A percentile compares a stretch with the other conserved stretches of the same genome.
Evolutionary conservation across 2,329 filamentous ascomycete genomes (phyloP).

Genomic region (Fusarium humuli): DNA sequence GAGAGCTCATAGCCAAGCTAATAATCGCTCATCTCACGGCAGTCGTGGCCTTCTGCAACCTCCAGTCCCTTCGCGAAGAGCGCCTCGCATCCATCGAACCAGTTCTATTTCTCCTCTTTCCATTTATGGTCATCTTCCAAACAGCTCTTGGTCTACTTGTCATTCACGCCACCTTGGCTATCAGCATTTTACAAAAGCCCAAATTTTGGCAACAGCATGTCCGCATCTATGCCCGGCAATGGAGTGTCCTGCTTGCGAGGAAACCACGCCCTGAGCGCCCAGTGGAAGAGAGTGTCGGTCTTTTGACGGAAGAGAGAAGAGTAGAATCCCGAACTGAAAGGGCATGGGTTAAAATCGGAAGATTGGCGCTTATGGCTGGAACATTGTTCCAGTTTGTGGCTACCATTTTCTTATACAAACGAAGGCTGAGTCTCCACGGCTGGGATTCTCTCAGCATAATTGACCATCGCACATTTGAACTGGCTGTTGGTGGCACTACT

Average conservation of each 20-base stretch:
- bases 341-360: conserved; percentile 2
- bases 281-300: background rate
- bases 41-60: conserved; percentile 16
- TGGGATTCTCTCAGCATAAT: conserved; percentile 9
- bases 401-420: conserved; percentile 17
- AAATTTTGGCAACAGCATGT: background rate
- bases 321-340: background rate
- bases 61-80: conserved; percentile 18
- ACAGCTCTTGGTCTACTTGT: background rate
- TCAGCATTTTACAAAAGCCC: background rate
- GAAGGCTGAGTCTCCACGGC: background rate
- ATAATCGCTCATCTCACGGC: conserved; percentile 24
- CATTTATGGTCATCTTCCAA: background rate
- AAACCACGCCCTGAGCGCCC: background rate
- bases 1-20: conserved; percentile 26
- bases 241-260: conserved; percentile 8
- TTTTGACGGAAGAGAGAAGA: fast-evolving
- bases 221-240: background rate
- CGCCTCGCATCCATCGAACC: conserved; percentile 21
- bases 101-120: conserved; percentile 11
- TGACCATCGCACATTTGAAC: conserved; percentile 24
- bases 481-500: conserved; percentile 8
- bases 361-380: background rate
- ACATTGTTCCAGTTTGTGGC: conserved; percentile 17
- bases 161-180: background rate